phyloP scores from a whole-genome alignment of 257 asterid genomes.

The Paraleonurus japonicus region DNA sequence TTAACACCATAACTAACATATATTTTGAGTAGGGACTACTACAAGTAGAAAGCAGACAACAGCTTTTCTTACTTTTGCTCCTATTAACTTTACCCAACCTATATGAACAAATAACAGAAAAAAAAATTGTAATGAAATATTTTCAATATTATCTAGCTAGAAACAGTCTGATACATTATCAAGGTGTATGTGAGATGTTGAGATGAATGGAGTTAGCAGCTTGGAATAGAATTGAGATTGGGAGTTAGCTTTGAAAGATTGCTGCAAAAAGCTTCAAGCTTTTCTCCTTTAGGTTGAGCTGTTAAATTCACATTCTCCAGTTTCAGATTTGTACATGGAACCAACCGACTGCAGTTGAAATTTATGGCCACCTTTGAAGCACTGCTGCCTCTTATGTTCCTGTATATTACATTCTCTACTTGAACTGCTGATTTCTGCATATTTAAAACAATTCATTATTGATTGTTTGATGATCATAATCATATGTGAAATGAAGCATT shows the following conservation, averaged over 20 bases:
- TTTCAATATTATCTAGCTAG: neutral
- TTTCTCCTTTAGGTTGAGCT: conserved; percentile 26
- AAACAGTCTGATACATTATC: neutral
- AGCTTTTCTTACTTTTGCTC: conserved; percentile 23
- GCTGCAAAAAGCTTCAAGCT: conserved; percentile 40
- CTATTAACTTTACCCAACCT: conserved; percentile 3
- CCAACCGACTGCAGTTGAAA: conserved; percentile 60
- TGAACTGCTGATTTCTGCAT: conserved; percentile 77
- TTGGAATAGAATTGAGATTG: conserved; percentile 26
- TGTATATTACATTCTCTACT: conserved; percentile 60
- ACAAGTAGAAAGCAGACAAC: conserved; percentile 24
- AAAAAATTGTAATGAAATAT: neutral
- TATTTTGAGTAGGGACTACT: neutral
- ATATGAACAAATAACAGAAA: neutral
- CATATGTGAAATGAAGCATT: neutral
- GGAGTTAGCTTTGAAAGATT: conserved; percentile 23
- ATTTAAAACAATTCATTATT: neutral
- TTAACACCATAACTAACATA: neutral
- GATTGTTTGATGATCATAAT: neutral
- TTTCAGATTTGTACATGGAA: conserved; percentile 63
- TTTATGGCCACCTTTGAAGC: conserved; percentile 56
- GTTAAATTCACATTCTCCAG: conserved; percentile 50
- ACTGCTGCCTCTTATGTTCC: conserved; percentile 73
- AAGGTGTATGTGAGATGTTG: neutral
- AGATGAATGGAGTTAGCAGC: conserved; percentile 23